phyloP scores from a whole-genome alignment of 768 basidiomycete genomes.

The Pholiota conissans region DNA sequence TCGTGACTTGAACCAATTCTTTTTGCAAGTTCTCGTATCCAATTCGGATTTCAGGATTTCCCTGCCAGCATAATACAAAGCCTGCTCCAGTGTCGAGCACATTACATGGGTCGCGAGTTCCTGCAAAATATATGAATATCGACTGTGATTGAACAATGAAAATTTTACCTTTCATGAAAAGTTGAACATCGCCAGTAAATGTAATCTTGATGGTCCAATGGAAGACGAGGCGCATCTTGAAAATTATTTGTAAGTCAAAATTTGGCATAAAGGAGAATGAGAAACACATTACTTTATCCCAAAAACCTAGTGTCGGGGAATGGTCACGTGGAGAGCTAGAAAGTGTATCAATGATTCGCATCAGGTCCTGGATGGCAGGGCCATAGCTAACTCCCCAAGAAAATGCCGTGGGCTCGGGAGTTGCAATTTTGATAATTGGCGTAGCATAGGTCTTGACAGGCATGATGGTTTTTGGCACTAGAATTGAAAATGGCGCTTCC shows the following conservation, averaged over 20 bases:
- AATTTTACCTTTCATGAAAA: slow-evolving; percentile 80
- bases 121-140: slow-evolving; percentile 35
- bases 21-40: slow-evolving; percentile 67
- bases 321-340: slow-evolving; percentile 76
- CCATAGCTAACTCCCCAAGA: slow-evolving; percentile 90
- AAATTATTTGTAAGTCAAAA: slow-evolving; percentile 6
- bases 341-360: slow-evolving; percentile 79
- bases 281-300: slow-evolving; percentile 74
- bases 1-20: slow-evolving; percentile 82
- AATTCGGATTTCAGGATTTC: slow-evolving; percentile 68
- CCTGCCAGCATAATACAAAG: slow-evolving; percentile 84
- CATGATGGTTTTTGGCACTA: slow-evolving; percentile 90
- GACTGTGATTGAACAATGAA: neutral
- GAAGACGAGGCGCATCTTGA: slow-evolving; percentile 70
- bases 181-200: slow-evolving; percentile 71
- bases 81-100: slow-evolving; percentile 76
- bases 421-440: slow-evolving; percentile 68
- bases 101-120: slow-evolving; percentile 79
- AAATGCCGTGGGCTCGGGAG: slow-evolving; percentile 66
- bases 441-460: slow-evolving; percentile 91
- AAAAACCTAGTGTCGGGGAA: slow-evolving; percentile 86
- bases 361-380: slow-evolving; percentile 84
- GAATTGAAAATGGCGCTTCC: slow-evolving; percentile 52
- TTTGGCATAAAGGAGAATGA: neutral
- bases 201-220: slow-evolving; percentile 77